Conservation (phyloP, 495 filamentous ascomycete species). For the Xylaria telfairii region DNA sequence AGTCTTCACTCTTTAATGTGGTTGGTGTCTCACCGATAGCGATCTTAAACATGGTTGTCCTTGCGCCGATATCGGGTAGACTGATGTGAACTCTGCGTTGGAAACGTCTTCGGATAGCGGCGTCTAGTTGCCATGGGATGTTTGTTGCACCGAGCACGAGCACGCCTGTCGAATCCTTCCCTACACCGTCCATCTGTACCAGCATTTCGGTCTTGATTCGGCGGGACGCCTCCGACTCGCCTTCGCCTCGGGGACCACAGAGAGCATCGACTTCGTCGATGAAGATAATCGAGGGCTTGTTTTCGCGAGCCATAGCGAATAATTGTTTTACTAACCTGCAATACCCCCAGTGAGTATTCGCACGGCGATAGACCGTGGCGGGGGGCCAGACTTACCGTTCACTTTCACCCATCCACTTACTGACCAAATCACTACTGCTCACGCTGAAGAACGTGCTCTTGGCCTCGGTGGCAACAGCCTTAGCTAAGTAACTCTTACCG, state of each 20-base stretch:
- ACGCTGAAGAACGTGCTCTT: constrained; percentile 99
- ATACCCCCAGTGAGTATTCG: constrained; percentile 16
- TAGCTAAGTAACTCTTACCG: constrained; percentile 95
- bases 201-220: constrained; percentile 98
- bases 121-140: constrained; percentile 98
- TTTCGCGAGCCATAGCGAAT: constrained; percentile 97
- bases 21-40: constrained; percentile 90
- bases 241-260: constrained; percentile 94
- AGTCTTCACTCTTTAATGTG: constrained; percentile 79
- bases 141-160: constrained; percentile 97
- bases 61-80: constrained; percentile 83
- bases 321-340: constrained; percentile 91
- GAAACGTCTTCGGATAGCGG: constrained; percentile 96
- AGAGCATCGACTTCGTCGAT: constrained; percentile 99
- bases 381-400: constrained; percentile 73
- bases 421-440: constrained; percentile 93
- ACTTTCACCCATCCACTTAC: constrained; percentile 99
- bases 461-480: constrained; percentile 96
- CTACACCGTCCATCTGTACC: constrained; percentile 99
- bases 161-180: constrained; percentile 90
- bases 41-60: constrained; percentile 97
- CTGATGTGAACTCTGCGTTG: constrained; percentile 95
- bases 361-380: not conserved
- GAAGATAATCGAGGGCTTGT: constrained; percentile 98
- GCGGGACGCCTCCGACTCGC: constrained; percentile 94